These are phyloP conservation scores for Podaxis sp. DNA, from an alignment of 768 basidiomycete genomes.

Conservation along the genomic window DNA sequence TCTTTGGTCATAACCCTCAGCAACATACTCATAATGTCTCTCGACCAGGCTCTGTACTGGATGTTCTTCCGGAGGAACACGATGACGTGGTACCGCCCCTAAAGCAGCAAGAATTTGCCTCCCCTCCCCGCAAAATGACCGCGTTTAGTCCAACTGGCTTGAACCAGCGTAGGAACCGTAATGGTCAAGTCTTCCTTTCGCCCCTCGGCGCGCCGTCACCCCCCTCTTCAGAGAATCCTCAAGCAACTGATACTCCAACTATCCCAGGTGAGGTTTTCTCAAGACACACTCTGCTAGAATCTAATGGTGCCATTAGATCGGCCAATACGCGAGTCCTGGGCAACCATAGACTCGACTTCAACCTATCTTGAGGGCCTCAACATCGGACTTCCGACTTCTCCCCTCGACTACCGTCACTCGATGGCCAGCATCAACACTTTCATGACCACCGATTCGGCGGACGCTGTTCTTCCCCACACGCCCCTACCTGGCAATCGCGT, in stretches of 20 bases:
- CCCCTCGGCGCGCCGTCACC: slow-evolving; percentile 11
- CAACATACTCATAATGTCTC: slow-evolving; percentile 22
- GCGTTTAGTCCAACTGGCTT: slow-evolving; percentile 9
- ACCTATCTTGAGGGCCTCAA: slow-evolving; percentile 37
- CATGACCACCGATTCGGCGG: slow-evolving; percentile 52
- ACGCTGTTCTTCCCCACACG: slow-evolving; percentile 47
- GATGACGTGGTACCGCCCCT: slow-evolving; percentile 16
- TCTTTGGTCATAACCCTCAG: slow-evolving; percentile 41
- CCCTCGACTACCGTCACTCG: slow-evolving; percentile 37
- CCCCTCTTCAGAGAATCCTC: not conserved
- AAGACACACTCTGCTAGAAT: not conserved
- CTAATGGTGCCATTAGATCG: slow-evolving; percentile 2
- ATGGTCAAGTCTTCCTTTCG: slow-evolving; percentile 20
- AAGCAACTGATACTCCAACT: not conserved
- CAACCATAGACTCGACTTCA: slow-evolving; percentile 26
- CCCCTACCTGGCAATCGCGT: slow-evolving; percentile 2
- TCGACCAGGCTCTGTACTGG: slow-evolving; percentile 30
- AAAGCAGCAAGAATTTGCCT: slow-evolving; percentile 14
- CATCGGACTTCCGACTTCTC: slow-evolving; percentile 29
- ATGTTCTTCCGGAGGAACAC: slow-evolving; percentile 48
- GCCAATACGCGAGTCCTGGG: slow-evolving; percentile 9
- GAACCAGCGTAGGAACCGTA: slow-evolving; percentile 23
- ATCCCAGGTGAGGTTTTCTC: not conserved
- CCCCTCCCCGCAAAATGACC: slow-evolving; percentile 15
- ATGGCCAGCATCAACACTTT: slow-evolving; percentile 53